Conservation (phyloP, 1,284 basidiomycete species). For the Cryptococcus sp. region DNA sequence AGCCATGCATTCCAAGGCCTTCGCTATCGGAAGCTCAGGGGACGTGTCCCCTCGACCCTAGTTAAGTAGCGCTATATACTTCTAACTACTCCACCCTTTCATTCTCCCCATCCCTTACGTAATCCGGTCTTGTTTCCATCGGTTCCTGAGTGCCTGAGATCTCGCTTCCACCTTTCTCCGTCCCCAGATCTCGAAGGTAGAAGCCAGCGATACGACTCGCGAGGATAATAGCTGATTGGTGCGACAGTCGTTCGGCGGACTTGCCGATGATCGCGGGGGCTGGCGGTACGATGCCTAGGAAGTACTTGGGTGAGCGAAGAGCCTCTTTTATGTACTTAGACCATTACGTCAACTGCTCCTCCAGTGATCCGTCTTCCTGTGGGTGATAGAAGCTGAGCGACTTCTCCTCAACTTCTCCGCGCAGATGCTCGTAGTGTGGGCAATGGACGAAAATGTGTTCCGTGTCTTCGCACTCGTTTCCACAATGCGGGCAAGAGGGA, state of each 20-base stretch:
- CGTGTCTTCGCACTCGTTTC: background rate
- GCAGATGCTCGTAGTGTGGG: background rate
- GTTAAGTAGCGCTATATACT: background rate
- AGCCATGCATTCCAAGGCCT: background rate
- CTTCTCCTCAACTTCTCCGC: background rate
- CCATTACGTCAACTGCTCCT: background rate
- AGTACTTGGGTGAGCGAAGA: background rate
- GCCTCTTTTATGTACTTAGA: background rate
- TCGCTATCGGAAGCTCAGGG: too few species aligned
- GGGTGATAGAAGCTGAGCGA: too few species aligned
- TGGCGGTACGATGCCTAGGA: background rate
- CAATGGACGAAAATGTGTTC: background rate
- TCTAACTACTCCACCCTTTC: background rate
- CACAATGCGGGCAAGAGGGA: background rate
- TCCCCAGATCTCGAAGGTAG: too few species aligned
- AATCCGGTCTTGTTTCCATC: background rate
- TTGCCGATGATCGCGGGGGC: background rate
- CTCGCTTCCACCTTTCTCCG: too few species aligned
- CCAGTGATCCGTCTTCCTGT: background rate
- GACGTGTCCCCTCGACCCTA: background rate
- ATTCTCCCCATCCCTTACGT: background rate
- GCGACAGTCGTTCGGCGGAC: background rate
- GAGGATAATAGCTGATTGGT: background rate
- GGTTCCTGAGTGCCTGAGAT: background rate
- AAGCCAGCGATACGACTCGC: background rate